A percentile compares a stretch with the other conserved stretches of the same genome.
Evolutionary conservation across 106 monocot genomes (phyloP).

Genomic region (Platanthera zijinensis): DNA sequence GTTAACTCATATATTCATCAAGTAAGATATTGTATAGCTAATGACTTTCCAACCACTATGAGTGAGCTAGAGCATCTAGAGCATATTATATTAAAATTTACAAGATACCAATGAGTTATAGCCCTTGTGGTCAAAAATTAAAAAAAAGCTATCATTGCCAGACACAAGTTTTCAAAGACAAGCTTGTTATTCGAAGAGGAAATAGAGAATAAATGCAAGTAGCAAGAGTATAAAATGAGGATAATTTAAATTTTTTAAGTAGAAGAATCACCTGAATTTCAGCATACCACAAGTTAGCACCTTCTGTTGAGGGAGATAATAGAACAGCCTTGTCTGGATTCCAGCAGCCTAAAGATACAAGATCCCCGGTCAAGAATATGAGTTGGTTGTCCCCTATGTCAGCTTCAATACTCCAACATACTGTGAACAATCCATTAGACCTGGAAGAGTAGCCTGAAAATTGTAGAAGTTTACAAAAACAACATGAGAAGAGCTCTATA

Average conservation of each 20-base stretch:
- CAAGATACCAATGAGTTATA: too few species aligned
- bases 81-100: too few species aligned
- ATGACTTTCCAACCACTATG: too few species aligned
- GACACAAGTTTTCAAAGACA: not conserved
- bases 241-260: not conserved
- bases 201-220: not conserved
- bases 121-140: not conserved
- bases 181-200: not conserved
- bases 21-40: too few species aligned
- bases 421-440: constrained; percentile 36
- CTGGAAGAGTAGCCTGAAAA: constrained; percentile 41
- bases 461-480: constrained; percentile 1
- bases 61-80: not conserved
- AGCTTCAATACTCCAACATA: constrained; percentile 79
- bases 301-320: constrained; percentile 45
- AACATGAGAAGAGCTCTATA: not conserved
- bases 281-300: constrained; percentile 55
- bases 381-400: constrained; percentile 51
- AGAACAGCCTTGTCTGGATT: constrained; percentile 68
- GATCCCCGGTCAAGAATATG: constrained; percentile 73
- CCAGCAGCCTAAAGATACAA: constrained; percentile 77
- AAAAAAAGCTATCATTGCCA: not conserved
- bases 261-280: constrained; percentile 58
- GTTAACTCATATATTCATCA: too few species aligned
- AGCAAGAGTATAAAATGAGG: not conserved